Percentiles rank a stretch among this genome's conserved stretches.
Evolutionary conservation across 1,284 basidiomycete genomes (phyloP).

Genomic region (Apiotrichum sp.): DNA sequence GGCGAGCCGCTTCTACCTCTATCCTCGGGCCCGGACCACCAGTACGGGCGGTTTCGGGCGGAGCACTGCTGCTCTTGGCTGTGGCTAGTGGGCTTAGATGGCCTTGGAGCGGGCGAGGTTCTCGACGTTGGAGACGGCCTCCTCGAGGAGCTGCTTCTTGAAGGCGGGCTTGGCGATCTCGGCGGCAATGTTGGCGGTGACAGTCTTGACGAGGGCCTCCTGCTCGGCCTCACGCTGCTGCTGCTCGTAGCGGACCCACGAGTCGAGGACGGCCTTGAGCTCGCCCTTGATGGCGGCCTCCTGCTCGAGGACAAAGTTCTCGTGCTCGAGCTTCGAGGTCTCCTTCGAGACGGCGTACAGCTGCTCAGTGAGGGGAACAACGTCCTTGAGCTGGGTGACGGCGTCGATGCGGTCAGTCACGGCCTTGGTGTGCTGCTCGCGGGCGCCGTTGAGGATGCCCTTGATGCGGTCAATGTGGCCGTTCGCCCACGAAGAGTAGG

Average conservation of each 20-base stretch:
- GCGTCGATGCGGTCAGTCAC: conserved; percentile 88
- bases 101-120: conserved; percentile 65
- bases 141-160: conserved; percentile 81
- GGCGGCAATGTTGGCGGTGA: conserved; percentile 80
- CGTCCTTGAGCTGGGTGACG: conserved; percentile 89
- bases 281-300: conserved; percentile 80
- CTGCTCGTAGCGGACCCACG: conserved; percentile 97
- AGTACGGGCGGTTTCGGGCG: too few species aligned
- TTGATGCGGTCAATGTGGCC: conserved; percentile 77
- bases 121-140: conserved; percentile 85
- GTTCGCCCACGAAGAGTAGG: conserved; percentile 91
- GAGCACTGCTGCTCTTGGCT: too few species aligned
- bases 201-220: conserved; percentile 74
- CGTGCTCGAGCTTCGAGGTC: conserved; percentile 83
- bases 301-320: conserved; percentile 86
- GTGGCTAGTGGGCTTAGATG: conserved; percentile 49
- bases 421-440: conserved; percentile 84
- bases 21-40: not conserved
- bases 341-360: conserved; percentile 95
- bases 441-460: conserved; percentile 72
- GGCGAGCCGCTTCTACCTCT: conserved; percentile 9
- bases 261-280: conserved; percentile 91
- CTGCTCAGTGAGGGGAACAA: conserved; percentile 79
- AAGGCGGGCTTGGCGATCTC: conserved; percentile 82
- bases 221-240: conserved; percentile 96